Conservation (phyloP, 2,329 filamentous ascomycete genomes). For the Arthrobotrys pseudoclavata region DNA sequence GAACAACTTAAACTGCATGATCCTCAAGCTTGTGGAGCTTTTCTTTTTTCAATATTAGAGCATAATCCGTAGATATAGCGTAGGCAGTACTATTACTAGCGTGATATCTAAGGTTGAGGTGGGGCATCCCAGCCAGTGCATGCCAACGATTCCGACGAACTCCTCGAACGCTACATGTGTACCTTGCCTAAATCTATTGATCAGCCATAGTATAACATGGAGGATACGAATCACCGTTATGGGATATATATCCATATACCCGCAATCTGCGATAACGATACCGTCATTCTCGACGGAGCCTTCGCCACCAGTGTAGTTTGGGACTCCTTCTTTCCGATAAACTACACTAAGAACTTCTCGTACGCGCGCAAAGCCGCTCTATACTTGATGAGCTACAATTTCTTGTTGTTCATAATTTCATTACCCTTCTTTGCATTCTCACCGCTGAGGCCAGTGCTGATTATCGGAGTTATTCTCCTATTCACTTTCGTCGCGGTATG, state of each 20-base stretch:
- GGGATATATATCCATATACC: constrained; percentile 65
- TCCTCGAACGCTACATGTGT: constrained; percentile 64
- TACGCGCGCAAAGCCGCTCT: background rate
- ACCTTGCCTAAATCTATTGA: constrained; percentile 5
- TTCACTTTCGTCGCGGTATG: constrained; percentile 31
- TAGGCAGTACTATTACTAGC: no score
- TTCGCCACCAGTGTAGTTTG: constrained; percentile 65
- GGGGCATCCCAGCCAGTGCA: no score
- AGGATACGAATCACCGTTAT: constrained; percentile 64
- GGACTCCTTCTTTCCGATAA: constrained; percentile 64
- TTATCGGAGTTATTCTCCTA: background rate
- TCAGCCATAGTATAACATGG: constrained; percentile 65
- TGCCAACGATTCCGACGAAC: constrained; percentile 66
- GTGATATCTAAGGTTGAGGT: no score
- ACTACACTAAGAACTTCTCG: background rate
- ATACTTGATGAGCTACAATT: constrained; percentile 2
- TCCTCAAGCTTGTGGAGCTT: no score
- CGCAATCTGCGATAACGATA: constrained; percentile 65
- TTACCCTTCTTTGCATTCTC: background rate
- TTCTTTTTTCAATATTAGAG: no score
- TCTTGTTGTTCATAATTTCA: background rate
- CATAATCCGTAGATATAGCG: no score
- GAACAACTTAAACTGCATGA: no score
- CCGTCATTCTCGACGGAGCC: constrained; percentile 65
- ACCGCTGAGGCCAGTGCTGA: background rate